Evolutionary conservation across 257 asterid genomes (phyloP), one percentile per base, ranked within the genome.

Genomic region (Nicotiana tomentosiformis): DNA sequence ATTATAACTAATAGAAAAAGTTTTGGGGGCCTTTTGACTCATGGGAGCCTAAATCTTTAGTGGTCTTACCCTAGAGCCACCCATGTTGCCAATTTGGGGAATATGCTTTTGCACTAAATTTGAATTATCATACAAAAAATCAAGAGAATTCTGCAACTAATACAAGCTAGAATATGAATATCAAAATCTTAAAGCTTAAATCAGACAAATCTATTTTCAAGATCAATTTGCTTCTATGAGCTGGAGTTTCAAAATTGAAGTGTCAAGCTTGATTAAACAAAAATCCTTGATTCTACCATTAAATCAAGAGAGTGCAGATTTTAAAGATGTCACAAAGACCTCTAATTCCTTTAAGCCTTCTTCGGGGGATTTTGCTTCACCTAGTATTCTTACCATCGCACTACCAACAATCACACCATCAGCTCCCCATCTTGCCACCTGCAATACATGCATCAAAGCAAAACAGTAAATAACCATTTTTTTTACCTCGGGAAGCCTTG

Each of bases 331-430:
- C 78, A 92, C 83, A 91, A 93, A 95, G 55, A 9, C 84, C 86
- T 91, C 94, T 0, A 95, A 84, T 78, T 91, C 97, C 87, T 91
- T 90, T 81, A 95, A 76, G 32, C 97, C 97, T 84, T 95, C 97
- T 87, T 92, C 93, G 0, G 97, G 96, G 1, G 97, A 92, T 85
- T 87, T 93, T 66, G 98, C 97, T 12, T 91, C 96, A 7, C 91
- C 97, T n/a, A 95, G 83, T 81, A 93, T 77, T 89, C 84, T 92
- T 7, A 95, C 97, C 74, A 95, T 84, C n/a, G 98, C 98, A 58
- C 97, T 95, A 2, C 98, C 98, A 62, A 95, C 95, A 81, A 95
- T 95, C 84, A 95, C 97, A 3, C 98, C 98, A 35, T 93, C 98
- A 23, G 98, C 98, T 84, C 98, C 98, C 97, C 98, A 95, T 64